phyloP scores from a whole-genome alignment of 2,329 filamentous ascomycete species.

The Xylariaceae sp. region DNA sequence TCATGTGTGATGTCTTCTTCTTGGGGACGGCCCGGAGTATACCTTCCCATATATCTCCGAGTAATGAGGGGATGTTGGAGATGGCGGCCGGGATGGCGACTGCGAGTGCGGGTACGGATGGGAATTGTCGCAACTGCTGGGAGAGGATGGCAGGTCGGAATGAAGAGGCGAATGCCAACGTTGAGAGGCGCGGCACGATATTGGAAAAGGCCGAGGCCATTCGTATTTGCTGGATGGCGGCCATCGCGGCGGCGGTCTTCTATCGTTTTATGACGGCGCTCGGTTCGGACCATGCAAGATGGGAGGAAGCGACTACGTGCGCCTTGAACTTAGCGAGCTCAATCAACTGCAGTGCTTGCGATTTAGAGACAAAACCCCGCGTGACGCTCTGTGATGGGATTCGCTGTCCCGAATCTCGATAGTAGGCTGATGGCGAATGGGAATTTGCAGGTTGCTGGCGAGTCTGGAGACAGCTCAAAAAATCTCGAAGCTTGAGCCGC shows the following conservation, averaged over 20 bases:
- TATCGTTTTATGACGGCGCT: too few relatives aligned
- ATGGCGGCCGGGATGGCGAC: constrained; percentile 60
- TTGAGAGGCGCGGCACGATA: constrained; percentile 55
- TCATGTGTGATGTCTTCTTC: constrained; percentile 97
- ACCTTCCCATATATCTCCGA: constrained; percentile 88
- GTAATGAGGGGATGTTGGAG: constrained; percentile 63
- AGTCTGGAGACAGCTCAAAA: too few relatives aligned
- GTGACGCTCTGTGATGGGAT: too few relatives aligned
- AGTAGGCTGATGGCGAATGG: too few relatives aligned
- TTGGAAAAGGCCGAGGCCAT: constrained; percentile 41
- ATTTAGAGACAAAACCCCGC: too few relatives aligned
- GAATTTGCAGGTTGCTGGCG: too few relatives aligned
- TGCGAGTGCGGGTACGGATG: constrained; percentile 51
- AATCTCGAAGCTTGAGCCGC: too few relatives aligned
- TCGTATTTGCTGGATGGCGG: constrained; percentile 39
- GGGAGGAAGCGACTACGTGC: constrained; percentile 8
- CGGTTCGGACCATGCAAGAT: too few relatives aligned
- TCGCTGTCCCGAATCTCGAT: too few relatives aligned
- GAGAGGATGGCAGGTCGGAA: constrained; percentile 44
- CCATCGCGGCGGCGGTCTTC: constrained; percentile 40
- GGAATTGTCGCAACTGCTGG: constrained; percentile 36
- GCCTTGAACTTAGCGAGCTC: background rate
- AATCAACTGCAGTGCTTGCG: too few relatives aligned
- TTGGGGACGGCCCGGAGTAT: constrained; percentile 91
- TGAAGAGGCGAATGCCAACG: constrained; percentile 39